A percentile compares a stretch with the other conserved stretches of the same genome.
Conservation (phyloP, 179 eudicot genomes). For the Corrigiola litoralis region DNA sequence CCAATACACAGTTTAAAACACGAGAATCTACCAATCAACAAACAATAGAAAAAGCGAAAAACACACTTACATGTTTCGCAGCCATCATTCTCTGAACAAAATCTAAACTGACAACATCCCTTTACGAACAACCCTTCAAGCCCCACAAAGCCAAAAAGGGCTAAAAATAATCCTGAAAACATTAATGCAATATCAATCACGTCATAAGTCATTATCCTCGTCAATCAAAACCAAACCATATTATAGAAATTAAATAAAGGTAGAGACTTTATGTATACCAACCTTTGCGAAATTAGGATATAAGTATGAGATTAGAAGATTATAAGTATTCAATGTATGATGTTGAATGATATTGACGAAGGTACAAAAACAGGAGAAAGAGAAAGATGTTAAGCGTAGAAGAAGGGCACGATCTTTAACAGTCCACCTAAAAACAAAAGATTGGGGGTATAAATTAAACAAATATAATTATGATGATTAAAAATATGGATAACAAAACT, state of each 20-base stretch:
- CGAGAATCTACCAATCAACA: background rate
- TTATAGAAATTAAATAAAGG: background rate
- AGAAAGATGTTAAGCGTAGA: background rate
- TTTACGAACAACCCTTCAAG: constrained; percentile 1
- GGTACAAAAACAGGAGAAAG: background rate
- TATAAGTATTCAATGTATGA: background rate
- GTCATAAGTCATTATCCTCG: background rate
- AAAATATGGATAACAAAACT: background rate
- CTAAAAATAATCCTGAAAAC: background rate
- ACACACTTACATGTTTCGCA: constrained; percentile 19
- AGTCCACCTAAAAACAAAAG: background rate
- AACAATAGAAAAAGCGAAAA: background rate
- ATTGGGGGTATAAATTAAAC: background rate
- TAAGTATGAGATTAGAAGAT: background rate
- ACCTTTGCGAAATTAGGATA: background rate
- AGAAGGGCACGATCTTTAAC: constrained; percentile 16
- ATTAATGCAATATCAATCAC: background rate
- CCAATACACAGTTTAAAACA: background rate
- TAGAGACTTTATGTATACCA: constrained; percentile 8
- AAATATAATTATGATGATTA: background rate
- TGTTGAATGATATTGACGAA: background rate
- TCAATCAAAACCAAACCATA: background rate
- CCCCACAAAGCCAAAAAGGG: background rate
- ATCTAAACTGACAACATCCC: constrained; percentile 1
- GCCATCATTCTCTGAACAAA: constrained; percentile 9